Evolutionary conservation across 2,329 filamentous ascomycete genomes (phyloP), one percentile per base, ranked within the genome.

Genomic region (Ceratocystis ficicola): DNA sequence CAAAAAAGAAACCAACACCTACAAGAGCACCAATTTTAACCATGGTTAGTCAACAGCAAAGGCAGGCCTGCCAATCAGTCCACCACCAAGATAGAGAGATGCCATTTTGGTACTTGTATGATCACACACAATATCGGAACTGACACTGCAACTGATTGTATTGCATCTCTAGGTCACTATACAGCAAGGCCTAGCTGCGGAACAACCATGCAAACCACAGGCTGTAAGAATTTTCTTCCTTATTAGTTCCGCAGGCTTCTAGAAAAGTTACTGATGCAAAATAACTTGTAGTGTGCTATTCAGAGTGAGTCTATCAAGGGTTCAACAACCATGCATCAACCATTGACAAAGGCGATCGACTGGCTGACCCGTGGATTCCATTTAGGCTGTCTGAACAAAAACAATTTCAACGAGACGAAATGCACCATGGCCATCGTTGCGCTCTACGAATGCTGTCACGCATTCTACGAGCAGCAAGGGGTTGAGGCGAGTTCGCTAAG

Each of bases 401-500:
- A 92, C 74, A 85, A 85, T 65, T 97, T 88, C 78, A 84, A 95
- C 68, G 91, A 97, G 76, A 84, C 84, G 55, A 95, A 86, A 73
- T 99, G 94, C 75, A 83, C 87, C 72, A 75, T 77, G 20, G 79
- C 90, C 72, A 83, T 99, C 66, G 86, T 93, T 73, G 89, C 90
- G 2, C 78, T 99, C 28, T 99, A 97, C 75, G 87, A 94, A 71
- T 99, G 94, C 76, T 99, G 94, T 76, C 86, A 92, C 72, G 82
- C 84, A 12, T 96, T 97, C 74, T 97, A 99, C 76, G 78, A 86
- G 71, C 81, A 83, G 66, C 83, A 89, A 68, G 92, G 94, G 17
- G 86, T 95, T 66, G 77, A 85, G 28, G 91, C 89, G 41, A 85
- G 81, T 52, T 88, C 87, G 1, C 84, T 86, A 22, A 94, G 89